Evolutionary conservation across 2,329 filamentous ascomycete genomes (phyloP), one percentile per base, ranked within the genome.

Genomic region (Penicillium frequentans): DNA sequence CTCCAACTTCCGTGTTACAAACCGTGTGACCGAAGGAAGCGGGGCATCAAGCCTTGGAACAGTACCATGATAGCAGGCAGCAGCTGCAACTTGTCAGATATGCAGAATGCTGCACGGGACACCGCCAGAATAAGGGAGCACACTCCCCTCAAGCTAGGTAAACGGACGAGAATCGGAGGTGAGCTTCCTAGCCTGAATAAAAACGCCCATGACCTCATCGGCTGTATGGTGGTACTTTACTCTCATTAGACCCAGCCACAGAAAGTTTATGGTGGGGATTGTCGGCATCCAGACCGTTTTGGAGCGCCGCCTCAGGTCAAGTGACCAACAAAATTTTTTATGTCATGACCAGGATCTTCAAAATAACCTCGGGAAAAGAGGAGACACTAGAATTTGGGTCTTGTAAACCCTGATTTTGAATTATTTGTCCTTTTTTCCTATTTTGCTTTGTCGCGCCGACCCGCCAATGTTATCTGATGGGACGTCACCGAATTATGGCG

Each of bases 211-310:
- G 60, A 63, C 54, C 54, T 62, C 54, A 62, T 58, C 23, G 26
- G 55, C 39, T 42, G 39, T 23, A 10, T 42, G 19, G 35, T 39
- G 35, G 26, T 33, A 13, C 8, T 14, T 33, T 48, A 35, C 19
- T 23, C 19, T 42, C 39, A 23, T 42, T 14, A 35, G 47, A 6
- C 37, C 29, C 21, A 50, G 48, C 48, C 48, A 50, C 48, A 27
- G n/a, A 42, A 39, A 39, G 13, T 50, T 39, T 39, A 16, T 42
- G 39, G 48, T n/a, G 47, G 45, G 23, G 49, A 52, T 49, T 58
- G 46, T 46, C 56, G 56, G 61, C 57, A 55, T 50, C 57, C 55
- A 57, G 61, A 60, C 58, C 44, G 54, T 61, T 60, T 59, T 24
- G 52, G 53, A 55, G 51, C 52, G 54, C 48, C 57, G 47, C 47